Base-by-base conservation (phyloP, 2,329 filamentous ascomycete genomes). In the Parafenestella ontariensis region DNA sequence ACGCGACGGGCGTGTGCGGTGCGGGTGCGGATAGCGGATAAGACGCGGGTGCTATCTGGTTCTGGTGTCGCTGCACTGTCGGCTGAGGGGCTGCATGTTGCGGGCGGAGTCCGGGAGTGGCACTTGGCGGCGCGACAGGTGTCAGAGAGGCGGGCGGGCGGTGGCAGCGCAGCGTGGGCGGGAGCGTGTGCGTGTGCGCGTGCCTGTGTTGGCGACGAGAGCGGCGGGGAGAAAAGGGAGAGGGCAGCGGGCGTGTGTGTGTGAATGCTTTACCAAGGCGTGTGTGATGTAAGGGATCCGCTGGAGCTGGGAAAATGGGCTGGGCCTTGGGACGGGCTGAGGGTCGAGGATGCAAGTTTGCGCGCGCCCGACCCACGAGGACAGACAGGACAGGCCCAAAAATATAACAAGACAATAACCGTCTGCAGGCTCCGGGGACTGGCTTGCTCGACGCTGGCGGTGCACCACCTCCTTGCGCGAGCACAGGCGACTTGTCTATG, bases 11-110 rank as follows among this genome's bases (percentile, higher is more conserved):
- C 36, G 37, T 5, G 37, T 40, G 31, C 61, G n/a, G 64, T 58
- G 61, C 59, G 52, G 51, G 28, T 36, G 55, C 52, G 56, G 55
- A 47, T 33, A 43, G 54, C 52, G 52, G 39, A 55, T 26, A 49
- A 42, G 33, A 20, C 33, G 49, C 54, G 36, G 56, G 46, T 44
- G 62, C 63, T 65, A 69, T 64, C 46, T 62, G 53, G 49, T 40
- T 31, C 46, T 52, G 56, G 52, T 44, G 44, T 52, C 48, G 57
- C 54, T 56, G 51, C 55, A 54, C 46, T 41, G 61, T 42, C 52
- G 52, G 60, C 42, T 58, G 56, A 54, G 59, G 54, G 51, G 61
- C 48, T 64, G 62, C 62, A 64, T 65, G 49, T 60, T 59, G 56
- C 43, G 51, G 43, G 42, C 41, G 46, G 46, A 28, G 49, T 9